phyloP scores from a whole-genome alignment of 208 protist species.

The Trypanosoma brucei region DNA sequence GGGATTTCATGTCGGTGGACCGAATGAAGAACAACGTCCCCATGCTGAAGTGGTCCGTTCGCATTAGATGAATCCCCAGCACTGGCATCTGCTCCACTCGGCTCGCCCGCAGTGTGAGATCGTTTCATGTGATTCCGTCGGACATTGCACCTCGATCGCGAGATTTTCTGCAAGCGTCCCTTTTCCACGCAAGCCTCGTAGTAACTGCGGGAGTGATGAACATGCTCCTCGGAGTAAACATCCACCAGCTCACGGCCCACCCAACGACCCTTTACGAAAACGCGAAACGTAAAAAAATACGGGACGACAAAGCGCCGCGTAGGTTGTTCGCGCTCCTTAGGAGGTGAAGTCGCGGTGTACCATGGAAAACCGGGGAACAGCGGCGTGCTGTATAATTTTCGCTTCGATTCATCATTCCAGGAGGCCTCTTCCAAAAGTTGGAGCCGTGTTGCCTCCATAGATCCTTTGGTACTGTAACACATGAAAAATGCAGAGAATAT shows the following conservation, averaged over 20 bases:
- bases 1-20: slow-evolving; percentile 94
- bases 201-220: slow-evolving; percentile 74
- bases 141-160: slow-evolving; percentile 15
- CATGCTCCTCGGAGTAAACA: slow-evolving; percentile 87
- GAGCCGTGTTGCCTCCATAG: slow-evolving; percentile 15
- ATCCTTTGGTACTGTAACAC: background rate
- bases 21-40: slow-evolving; percentile 84
- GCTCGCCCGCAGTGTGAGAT: slow-evolving; percentile 8
- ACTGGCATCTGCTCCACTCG: background rate
- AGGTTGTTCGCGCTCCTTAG: background rate
- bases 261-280: slow-evolving; percentile 93
- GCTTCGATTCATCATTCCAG: slow-evolving; percentile 31
- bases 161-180: slow-evolving; percentile 52
- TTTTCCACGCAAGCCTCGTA: slow-evolving; percentile 73
- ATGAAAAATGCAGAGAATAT: no score
- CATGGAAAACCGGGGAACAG: slow-evolving; percentile 72
- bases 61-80: background rate
- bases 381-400: slow-evolving; percentile 54
- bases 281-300: slow-evolving; percentile 88
- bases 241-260: slow-evolving; percentile 77
- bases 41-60: slow-evolving; percentile 35
- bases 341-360: slow-evolving; percentile 40
- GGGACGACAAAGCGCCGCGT: slow-evolving; percentile 77
- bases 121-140: slow-evolving; percentile 23
- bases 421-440: slow-evolving; percentile 48